These are phyloP conservation scores for Eucalyptus cloeziana DNA, from an alignment of 345 rosid species.

Conservation along the genomic window DNA sequence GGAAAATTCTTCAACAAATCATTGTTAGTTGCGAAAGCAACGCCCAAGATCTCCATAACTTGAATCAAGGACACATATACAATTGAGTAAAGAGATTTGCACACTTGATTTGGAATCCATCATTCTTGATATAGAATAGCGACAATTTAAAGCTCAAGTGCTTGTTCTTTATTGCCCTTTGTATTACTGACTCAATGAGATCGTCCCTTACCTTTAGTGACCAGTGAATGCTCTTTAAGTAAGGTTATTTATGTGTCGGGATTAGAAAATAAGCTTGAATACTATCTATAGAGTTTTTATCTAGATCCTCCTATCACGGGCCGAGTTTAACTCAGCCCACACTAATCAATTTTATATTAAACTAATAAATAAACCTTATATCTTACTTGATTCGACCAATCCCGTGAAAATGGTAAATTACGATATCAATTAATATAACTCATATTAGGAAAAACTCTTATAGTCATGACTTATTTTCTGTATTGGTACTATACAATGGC, in stretches of 20 bases:
- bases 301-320: rapidly evolving
- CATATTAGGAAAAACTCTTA: rapidly evolving
- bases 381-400: rapidly evolving
- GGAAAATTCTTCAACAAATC: neutral
- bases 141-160: no score
- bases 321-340: rapidly evolving
- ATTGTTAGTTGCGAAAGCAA: rapidly evolving
- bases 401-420: no score
- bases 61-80: no score
- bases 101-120: no score
- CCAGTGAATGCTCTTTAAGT: no score
- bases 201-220: rapidly evolving
- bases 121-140: no score
- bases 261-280: rapidly evolving
- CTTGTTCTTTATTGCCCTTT: rapidly evolving
- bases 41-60: no score
- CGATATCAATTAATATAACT: no score
- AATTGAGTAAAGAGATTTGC: no score
- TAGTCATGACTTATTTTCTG: rapidly evolving
- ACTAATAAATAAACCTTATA: no score
- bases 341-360: rapidly evolving
- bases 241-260: rapidly evolving
- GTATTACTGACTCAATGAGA: no score
- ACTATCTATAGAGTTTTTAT: rapidly evolving
- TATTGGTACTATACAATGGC: neutral